Evolutionary conservation across 2,329 filamentous ascomycete genomes (phyloP).

Genomic region (Thermochaetoides dissita): DNA sequence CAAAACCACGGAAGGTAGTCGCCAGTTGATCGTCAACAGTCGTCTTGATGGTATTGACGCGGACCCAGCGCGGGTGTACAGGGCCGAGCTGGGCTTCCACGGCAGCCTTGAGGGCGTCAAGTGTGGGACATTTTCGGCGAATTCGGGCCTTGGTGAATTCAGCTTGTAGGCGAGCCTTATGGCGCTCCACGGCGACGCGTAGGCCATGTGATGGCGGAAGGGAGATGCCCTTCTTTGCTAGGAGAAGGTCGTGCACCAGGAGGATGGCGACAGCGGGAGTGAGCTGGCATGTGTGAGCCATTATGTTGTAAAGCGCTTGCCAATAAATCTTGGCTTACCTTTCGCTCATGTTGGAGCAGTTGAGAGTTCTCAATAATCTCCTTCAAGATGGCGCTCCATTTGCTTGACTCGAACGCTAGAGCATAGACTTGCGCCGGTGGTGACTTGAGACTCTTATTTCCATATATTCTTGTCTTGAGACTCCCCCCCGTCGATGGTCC

Average conservation of each 20-base stretch:
- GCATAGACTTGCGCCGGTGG: constrained; percentile 75
- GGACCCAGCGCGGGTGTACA: constrained; percentile 75
- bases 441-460: constrained; percentile 59
- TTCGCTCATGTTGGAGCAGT: constrained; percentile 65
- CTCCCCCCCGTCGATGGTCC: constrained; percentile 57
- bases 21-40: constrained; percentile 58
- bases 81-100: constrained; percentile 25
- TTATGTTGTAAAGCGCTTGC: background rate
- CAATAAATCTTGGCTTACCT: constrained; percentile 39
- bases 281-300: constrained; percentile 38
- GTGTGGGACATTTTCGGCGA: constrained; percentile 51
- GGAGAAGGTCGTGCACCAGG: constrained; percentile 71
- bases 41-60: constrained; percentile 67
- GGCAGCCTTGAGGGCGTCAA: constrained; percentile 33
- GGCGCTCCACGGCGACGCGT: constrained; percentile 58
- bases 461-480: constrained; percentile 74
- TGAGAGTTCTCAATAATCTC: constrained; percentile 77
- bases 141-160: constrained; percentile 74
- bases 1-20: constrained; percentile 56
- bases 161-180: constrained; percentile 66
- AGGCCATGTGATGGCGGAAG: constrained; percentile 69
- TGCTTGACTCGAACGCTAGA: constrained; percentile 69
- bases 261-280: constrained; percentile 68
- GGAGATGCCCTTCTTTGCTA: constrained; percentile 70
- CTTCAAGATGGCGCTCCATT: constrained; percentile 77